Evolutionary conservation across 1,284 basidiomycete species (phyloP).

Genomic region (Tranzscheliella williamsii): DNA sequence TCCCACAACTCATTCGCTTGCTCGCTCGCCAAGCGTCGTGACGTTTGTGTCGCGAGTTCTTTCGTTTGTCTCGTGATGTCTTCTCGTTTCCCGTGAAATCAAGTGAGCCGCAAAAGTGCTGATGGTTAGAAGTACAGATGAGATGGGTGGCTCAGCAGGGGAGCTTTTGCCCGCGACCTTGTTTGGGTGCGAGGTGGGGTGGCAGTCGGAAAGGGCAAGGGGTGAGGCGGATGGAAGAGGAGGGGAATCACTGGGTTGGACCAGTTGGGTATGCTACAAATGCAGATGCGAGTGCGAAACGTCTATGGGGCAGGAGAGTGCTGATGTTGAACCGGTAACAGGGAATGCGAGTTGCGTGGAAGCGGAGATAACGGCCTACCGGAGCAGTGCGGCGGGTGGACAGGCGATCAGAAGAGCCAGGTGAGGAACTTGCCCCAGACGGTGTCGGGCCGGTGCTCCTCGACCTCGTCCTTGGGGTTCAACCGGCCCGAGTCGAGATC

Average conservation of each 20-base stretch:
- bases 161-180: too few species aligned
- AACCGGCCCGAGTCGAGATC: constrained; percentile 67
- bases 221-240: not conserved
- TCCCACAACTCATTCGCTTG: too few species aligned
- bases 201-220: constrained; percentile 2
- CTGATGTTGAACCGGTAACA: not conserved
- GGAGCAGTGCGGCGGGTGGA: too few species aligned
- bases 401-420: constrained; percentile 30
- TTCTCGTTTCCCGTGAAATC: too few species aligned
- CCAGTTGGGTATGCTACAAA: constrained; percentile 6
- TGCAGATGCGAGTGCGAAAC: not conserved
- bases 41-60: too few species aligned
- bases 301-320: not conserved
- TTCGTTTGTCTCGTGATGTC: too few species aligned
- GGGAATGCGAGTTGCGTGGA: too few species aligned
- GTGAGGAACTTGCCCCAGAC: constrained; percentile 25
- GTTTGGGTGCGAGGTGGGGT: not conserved
- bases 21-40: too few species aligned
- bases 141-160: too few species aligned
- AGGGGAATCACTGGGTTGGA: constrained; percentile 21
- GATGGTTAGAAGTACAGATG: too few species aligned
- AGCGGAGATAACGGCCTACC: too few species aligned
- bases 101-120: too few species aligned
- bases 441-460: constrained; percentile 8
- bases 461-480: constrained; percentile 15